A percentile compares a stretch with the other conserved stretches of the same genome.
These are phyloP conservation scores for Pichia nanzhaoensis DNA, from an alignment of 805 yeast genomes.

Conservation along the genomic window DNA sequence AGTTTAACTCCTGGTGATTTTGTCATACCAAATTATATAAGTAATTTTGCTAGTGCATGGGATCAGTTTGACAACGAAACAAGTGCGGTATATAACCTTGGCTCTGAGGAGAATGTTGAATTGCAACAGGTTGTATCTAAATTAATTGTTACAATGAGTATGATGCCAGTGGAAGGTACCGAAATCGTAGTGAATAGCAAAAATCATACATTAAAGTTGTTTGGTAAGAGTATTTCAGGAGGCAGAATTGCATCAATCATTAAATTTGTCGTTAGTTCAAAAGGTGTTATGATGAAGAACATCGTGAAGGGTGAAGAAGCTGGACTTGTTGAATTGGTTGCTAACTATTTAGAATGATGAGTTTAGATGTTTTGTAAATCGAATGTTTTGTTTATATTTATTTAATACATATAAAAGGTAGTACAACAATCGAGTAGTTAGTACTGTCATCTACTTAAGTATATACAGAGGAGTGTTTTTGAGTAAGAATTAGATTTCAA, in stretches of 20 bases:
- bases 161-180: conserved; percentile 69
- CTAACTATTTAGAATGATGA: conserved; percentile 41
- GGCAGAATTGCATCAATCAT: conserved; percentile 44
- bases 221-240: conserved; percentile 66
- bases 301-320: conserved; percentile 52
- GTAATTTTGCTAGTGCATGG: conserved; percentile 65
- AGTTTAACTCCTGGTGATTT: conserved; percentile 76
- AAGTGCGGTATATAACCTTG: conserved; percentile 61
- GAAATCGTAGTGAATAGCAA: conserved; percentile 53
- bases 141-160: conserved; percentile 46
- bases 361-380: too few species aligned
- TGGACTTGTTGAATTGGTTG: conserved; percentile 44
- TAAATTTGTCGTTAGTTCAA: conserved; percentile 44
- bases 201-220: conserved; percentile 71
- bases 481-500: conserved; percentile 34
- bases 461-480: neutral
- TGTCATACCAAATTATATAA: conserved; percentile 67
- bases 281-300: conserved; percentile 47
- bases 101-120: conserved; percentile 33
- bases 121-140: conserved; percentile 53
- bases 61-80: conserved; percentile 64
- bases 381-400: too few species aligned
- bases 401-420: too few species aligned
- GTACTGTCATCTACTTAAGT: too few species aligned
- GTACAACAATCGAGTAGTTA: neutral